phyloP scores from a whole-genome alignment of 495 filamentous ascomycete species.

The Penicillium lividum region DNA sequence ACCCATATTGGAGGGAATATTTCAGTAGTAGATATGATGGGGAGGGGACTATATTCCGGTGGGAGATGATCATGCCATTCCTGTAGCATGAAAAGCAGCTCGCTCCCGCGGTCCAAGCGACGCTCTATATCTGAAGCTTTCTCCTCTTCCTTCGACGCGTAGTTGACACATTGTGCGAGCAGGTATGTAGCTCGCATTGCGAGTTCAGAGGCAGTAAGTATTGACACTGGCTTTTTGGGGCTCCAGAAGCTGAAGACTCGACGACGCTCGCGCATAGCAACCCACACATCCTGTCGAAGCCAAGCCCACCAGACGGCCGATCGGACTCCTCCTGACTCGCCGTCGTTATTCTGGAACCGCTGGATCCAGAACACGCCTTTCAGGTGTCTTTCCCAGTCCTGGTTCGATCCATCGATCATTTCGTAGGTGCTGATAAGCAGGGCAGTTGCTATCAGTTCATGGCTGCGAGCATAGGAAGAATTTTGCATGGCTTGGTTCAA shows the following conservation, averaged over 20 bases:
- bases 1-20: constrained; percentile 35
- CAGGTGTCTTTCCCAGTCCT: constrained; percentile 28
- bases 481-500: constrained; percentile 23
- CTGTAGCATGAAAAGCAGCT: constrained; percentile 25
- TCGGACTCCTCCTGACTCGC: constrained; percentile 23
- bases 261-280: constrained; percentile 20
- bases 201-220: constrained; percentile 16
- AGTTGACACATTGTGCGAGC: constrained; percentile 23
- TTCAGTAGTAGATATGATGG: constrained; percentile 8
- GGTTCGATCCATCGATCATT: constrained; percentile 26
- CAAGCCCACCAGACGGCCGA: constrained; percentile 27
- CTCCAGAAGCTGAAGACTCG: constrained; percentile 23
- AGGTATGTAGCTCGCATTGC: constrained; percentile 20
- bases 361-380: constrained; percentile 28
- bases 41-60: constrained; percentile 26
- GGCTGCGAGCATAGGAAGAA: constrained; percentile 20
- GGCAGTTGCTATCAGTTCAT: constrained; percentile 22
- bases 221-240: constrained; percentile 8
- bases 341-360: constrained; percentile 26
- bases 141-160: constrained; percentile 20
- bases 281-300: constrained; percentile 28
- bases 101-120: constrained; percentile 23
- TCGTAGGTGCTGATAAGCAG: constrained; percentile 27
- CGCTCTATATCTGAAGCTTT: constrained; percentile 13
- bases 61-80: constrained; percentile 32